Conservation (phyloP, 352 stramenopile genomes). For the Phytopythium boreale region DNA sequence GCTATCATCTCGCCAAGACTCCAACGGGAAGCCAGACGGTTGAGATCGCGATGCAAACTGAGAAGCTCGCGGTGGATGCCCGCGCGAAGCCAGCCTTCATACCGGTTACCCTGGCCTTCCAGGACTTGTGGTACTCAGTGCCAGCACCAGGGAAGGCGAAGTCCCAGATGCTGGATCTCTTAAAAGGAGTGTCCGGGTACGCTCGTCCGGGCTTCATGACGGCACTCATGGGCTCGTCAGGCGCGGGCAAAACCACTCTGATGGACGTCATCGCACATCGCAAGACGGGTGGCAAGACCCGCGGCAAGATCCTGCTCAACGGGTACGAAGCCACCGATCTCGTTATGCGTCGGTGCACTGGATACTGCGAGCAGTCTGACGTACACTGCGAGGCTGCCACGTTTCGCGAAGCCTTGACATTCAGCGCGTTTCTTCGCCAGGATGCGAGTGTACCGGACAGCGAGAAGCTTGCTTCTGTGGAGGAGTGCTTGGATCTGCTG, state of each 20-base stretch:
- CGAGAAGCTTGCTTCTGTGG: conserved; percentile 35
- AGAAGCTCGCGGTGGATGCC: conserved; percentile 10
- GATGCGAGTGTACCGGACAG: conserved; percentile 26
- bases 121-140: conserved; percentile 39
- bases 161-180: conserved; percentile 56
- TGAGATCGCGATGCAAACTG: conserved; percentile 10
- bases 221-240: conserved; percentile 60
- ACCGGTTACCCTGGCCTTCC: conserved; percentile 39
- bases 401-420: conserved; percentile 86
- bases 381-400: conserved; percentile 58
- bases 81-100: conserved; percentile 18
- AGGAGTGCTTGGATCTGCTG: conserved; percentile 86
- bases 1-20: conserved; percentile 24
- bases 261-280: conserved; percentile 40
- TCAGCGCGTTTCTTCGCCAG: conserved; percentile 83
- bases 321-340: conserved; percentile 40
- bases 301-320: conserved; percentile 54
- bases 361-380: conserved; percentile 55
- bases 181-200: conserved; percentile 74
- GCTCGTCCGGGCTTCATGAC: conserved; percentile 46
- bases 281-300: conserved; percentile 26
- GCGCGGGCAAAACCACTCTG: conserved; percentile 34
- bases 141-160: conserved; percentile 27
- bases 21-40: conserved; percentile 16
- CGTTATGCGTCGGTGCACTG: conserved; percentile 41